These are phyloP conservation scores for Sporothrix phasma DNA, from an alignment of 2,329 filamentous ascomycete species.

Conservation along the genomic window DNA sequence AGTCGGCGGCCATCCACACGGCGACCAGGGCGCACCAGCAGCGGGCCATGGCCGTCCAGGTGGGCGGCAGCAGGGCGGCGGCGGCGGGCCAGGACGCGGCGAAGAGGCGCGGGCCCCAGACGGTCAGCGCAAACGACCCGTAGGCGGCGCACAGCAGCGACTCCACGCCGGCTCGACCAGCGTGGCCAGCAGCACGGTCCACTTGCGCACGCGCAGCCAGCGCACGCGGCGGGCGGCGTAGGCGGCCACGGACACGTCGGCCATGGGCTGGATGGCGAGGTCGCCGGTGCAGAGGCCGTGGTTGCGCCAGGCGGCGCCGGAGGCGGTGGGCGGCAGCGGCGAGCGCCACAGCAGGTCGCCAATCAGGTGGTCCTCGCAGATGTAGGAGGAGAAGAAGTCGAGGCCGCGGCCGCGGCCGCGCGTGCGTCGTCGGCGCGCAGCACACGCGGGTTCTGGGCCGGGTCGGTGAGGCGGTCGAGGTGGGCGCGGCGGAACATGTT, in stretches of 20 bases:
- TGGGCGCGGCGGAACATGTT: conserved; percentile 97
- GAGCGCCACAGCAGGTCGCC: conserved; percentile 82
- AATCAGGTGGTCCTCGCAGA: conserved; percentile 95
- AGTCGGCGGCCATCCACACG: conserved; percentile 67
- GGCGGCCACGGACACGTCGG: conserved; percentile 63
- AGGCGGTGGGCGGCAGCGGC: conserved; percentile 35
- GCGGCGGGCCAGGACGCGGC: not conserved
- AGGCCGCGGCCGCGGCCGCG: conserved; percentile 54
- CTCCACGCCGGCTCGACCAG: conserved; percentile 86
- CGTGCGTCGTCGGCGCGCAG: conserved; percentile 29
- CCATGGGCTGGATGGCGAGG: conserved; percentile 81
- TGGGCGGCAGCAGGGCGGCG: conserved; percentile 42
- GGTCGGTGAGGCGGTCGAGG: conserved; percentile 60
- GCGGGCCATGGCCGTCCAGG: conserved; percentile 55
- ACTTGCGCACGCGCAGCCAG: conserved; percentile 91
- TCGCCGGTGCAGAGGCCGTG: conserved; percentile 81
- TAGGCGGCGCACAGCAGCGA: conserved; percentile 74
- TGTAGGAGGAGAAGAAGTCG: conserved; percentile 89
- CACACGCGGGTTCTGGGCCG: conserved; percentile 33
- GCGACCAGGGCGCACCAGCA: conserved; percentile 58
- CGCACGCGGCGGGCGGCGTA: conserved; percentile 75
- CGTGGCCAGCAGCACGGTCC: conserved; percentile 80
- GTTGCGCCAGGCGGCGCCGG: conserved; percentile 44
- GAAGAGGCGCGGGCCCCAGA: conserved; percentile 43
- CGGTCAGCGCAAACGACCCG: conserved; percentile 68